These are phyloP conservation scores for Avena eriantha DNA, from an alignment of 176 grass and related monocot genomes.

Conservation along the genomic window DNA sequence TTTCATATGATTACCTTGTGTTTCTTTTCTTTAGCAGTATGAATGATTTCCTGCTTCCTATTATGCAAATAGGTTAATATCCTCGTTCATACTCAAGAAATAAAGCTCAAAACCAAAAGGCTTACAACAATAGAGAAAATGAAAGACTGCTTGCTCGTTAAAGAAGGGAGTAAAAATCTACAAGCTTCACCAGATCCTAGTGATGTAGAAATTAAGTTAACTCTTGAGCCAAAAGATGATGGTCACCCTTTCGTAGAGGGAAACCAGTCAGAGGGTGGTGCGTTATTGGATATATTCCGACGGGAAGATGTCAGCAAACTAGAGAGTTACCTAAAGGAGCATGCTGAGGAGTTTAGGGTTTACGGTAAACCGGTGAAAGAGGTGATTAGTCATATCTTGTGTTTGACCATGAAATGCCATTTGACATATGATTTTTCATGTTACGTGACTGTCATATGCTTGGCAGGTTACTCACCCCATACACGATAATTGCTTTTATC, in stretches of 20 bases:
- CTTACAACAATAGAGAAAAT: slow-evolving; percentile 51
- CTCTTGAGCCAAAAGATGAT: slow-evolving; percentile 31
- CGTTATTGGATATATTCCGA: slow-evolving; percentile 23
- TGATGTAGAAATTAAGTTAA: no score
- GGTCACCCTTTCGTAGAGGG: not conserved
- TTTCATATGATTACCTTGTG: not conserved
- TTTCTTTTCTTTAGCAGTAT: not conserved
- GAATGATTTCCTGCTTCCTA: not conserved
- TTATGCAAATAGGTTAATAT: slow-evolving; percentile 71
- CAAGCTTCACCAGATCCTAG: not conserved
- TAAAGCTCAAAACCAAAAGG: slow-evolving; percentile 42
- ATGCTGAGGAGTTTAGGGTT: slow-evolving; percentile 66
- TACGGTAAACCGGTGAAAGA: slow-evolving; percentile 46
- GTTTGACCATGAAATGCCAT: not conserved
- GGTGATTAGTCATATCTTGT: slow-evolving; percentile 32
- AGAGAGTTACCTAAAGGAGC: slow-evolving; percentile 61
- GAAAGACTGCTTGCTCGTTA: not conserved
- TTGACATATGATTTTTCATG: not conserved
- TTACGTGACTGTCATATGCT: not conserved
- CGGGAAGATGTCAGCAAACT: slow-evolving; percentile 39
- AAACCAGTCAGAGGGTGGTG: slow-evolving; percentile 59
- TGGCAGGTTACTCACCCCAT: slow-evolving; percentile 77
- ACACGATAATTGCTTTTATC: slow-evolving; percentile 85
- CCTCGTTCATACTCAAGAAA: slow-evolving; percentile 72
- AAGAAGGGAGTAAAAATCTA: not conserved